Evolutionary conservation across 306 rosid species (phyloP).

Genomic region (Boehmeria nivea): DNA sequence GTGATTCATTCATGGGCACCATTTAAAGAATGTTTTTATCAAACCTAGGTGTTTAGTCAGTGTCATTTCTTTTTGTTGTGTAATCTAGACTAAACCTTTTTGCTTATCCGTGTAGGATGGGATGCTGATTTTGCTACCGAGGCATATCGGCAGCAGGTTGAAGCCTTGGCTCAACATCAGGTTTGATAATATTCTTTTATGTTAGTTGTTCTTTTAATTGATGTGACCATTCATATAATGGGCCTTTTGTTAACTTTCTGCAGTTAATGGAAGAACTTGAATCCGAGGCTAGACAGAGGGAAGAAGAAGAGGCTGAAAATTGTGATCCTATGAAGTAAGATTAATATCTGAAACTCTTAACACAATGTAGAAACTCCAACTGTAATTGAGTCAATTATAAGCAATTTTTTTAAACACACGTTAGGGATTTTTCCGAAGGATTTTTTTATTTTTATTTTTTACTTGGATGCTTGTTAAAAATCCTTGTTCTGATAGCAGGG

Average conservation of each 20-base stretch:
- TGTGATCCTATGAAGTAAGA: conserved; percentile 58
- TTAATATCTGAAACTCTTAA: conserved; percentile 15
- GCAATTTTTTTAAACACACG: too few relatives aligned
- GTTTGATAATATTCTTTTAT: conserved; percentile 35
- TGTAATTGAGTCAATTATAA: too few relatives aligned
- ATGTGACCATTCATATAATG: conserved; percentile 8
- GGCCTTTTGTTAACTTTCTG: conserved; percentile 10
- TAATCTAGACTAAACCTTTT: not conserved
- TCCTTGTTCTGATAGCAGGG: conserved; percentile 35
- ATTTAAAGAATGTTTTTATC: too few relatives aligned
- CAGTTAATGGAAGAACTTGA: conserved; percentile 96
- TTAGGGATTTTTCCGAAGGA: not conserved
- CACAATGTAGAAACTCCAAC: too few relatives aligned
- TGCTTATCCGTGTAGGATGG: conserved; percentile 56
- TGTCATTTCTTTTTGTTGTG: conserved; percentile 13
- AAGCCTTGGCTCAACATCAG: conserved; percentile 92
- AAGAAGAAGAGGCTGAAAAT: conserved; percentile 65
- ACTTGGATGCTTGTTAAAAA: too few relatives aligned
- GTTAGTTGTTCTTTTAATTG: conserved; percentile 5
- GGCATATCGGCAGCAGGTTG: conserved; percentile 97
- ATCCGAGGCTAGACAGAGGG: conserved; percentile 74
- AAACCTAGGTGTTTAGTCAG: not conserved
- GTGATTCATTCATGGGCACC: not conserved
- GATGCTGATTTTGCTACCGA: conserved; percentile 97
- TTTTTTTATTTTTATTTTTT: not conserved